These are phyloP conservation scores for Avena sativa DNA, from an alignment of 176 grass and related monocot genomes.

Conservation along the genomic window DNA sequence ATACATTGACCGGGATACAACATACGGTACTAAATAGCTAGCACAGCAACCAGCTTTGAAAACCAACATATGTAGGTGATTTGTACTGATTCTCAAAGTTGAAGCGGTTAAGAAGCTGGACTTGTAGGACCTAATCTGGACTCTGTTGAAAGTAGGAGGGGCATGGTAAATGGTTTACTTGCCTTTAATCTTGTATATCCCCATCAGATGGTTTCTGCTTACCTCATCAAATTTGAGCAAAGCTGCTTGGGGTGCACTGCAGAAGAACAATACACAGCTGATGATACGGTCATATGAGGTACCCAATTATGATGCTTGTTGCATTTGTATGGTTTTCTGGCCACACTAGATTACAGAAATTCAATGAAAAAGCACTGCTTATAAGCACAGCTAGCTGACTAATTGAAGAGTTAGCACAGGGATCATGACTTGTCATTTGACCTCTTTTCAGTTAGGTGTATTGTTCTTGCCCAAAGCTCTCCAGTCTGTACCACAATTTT, in stretches of 20 bases:
- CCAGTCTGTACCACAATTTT: constrained; percentile 49
- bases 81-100: neutral
- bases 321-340: constrained; percentile 15
- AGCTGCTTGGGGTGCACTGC: constrained; percentile 94
- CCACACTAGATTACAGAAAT: neutral
- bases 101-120: neutral
- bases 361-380: too few species aligned
- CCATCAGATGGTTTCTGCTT: constrained; percentile 89
- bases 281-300: constrained; percentile 99
- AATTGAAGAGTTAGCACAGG: neutral
- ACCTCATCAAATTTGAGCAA: constrained; percentile 98
- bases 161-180: neutral
- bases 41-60: neutral
- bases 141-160: neutral
- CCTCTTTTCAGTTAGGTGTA: constrained; percentile 71
- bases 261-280: constrained; percentile 93
- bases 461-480: constrained; percentile 75
- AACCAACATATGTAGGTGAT: neutral
- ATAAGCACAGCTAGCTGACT: neutral
- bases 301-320: constrained; percentile 27
- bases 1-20: constrained; percentile 1
- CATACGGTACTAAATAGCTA: neutral
- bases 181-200: constrained; percentile 4
- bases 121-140: neutral
- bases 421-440: constrained; percentile 3